Base-by-base conservation (phyloP, 2,329 filamentous ascomycete species). In the Sporothrix pseudoabietina region DNA sequence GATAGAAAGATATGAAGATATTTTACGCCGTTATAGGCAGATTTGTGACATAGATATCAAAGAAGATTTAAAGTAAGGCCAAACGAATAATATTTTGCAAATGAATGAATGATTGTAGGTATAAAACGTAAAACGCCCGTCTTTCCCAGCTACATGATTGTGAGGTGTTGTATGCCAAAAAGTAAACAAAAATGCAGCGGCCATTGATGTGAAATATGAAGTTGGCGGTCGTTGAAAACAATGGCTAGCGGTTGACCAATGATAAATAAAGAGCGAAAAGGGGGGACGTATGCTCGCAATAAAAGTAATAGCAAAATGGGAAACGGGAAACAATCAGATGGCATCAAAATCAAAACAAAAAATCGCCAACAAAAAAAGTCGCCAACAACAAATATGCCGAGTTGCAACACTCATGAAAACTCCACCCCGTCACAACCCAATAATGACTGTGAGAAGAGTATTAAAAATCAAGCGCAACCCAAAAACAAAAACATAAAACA, bases 281-380 rank as follows among this genome's bases (percentile, higher is more conserved):
- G n/a, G 22, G 35, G 44, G n/a, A 47, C 19, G 5, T 30, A 47
- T 66, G 61, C 39, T 66, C n/a, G 6, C 61, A 16, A 63, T 2
- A 65, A 19, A 26, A 30, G 2, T 26, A 55, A 55, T 26, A 30
- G n/a, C 14, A 30, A 47, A 49, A 35, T 22, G 35, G 57, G 71
- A 47, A 71, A 69, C 14, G 35, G 57, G 71, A 47, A 71, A 69
- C 14, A 63, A 73, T 52, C 14, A 63, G 65, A 54, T 19, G 63
- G 35, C 8, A 30, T 19, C 26, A 69, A 26, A 71, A 59, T 16
- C 44, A 61, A 41, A 7, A 49, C 26, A 71, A 8, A 22, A 22
- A 39, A 47, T 26, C 26, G 26, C 2, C 26, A 26, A 26, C 26
- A 26, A 26, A 26, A 26, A 26, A 73, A 32, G 35, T 68, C 19